Base-by-base conservation (phyloP, 2,329 filamentous ascomycete species). In the Aspergillus calidoustus region DNA sequence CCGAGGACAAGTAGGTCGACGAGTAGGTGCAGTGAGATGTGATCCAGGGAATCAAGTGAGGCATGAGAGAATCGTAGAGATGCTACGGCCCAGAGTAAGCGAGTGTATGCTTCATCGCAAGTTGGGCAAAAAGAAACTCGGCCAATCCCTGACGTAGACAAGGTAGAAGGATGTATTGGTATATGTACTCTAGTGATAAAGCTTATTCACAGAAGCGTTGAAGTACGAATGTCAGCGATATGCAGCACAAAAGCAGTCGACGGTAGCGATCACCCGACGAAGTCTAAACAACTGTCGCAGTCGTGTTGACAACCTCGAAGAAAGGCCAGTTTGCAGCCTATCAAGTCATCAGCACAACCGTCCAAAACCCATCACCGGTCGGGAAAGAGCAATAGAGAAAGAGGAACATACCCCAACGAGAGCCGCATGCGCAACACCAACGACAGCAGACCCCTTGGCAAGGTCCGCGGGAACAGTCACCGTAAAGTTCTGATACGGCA, bases 401-500 rank as follows among this genome's bases (percentile, higher is more conserved):
- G 3, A 3, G 28, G 5, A 7, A 70, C 72, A 69, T 65, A 76
- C 73, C 7, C 73, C 73, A n/a, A 74, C 62, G 15, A 74, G 59
- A 3, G 71, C 55, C 6, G 71, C 66, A 61, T 75, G 73, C 0
- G 72, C 71, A 4, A 75, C 60, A 13, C 70, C 72, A 11, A 75
- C 59, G 11, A 70, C 59, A 7, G 65, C 69, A 2, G 59, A 51
- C 0, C 71, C 71, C 4, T 59, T 41, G 0, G 57, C 48, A 5
- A 68, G 47, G 0, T 30, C 31, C 2, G 64, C 51, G 0, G 74
- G 74, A 13, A 76, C 57, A 0, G 54, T 69, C 9, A 76, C 69
- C 1, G 67, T 71, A 55, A 74, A 72, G 67, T 75, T 75, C 61
- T 76, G 56, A 43, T 75, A 76, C 1, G 73, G 74, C 8, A 65